Conservation (phyloP, 2,329 filamentous ascomycete species). For the Claviceps monticola region DNA sequence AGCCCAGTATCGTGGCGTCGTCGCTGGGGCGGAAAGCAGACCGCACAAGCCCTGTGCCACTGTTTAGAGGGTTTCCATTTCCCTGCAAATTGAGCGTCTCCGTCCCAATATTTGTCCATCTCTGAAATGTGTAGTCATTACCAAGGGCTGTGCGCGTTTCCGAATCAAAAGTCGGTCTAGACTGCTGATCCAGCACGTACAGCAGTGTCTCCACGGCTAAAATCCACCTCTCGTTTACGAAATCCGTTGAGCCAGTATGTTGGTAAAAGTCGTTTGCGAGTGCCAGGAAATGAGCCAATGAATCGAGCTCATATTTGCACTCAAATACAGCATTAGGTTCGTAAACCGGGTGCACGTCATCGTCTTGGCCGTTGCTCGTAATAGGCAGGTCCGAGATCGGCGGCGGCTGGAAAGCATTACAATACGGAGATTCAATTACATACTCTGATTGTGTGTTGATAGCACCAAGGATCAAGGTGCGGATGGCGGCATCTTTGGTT, state of each 20-base stretch:
- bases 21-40: conserved; percentile 92
- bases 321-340: conserved; percentile 82
- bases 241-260: conserved; percentile 63
- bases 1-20: conserved; percentile 86
- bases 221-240: conserved; percentile 67
- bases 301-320: conserved; percentile 98
- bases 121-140: conserved; percentile 81
- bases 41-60: conserved; percentile 70
- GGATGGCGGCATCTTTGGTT: conserved; percentile 64
- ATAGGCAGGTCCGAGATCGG: conserved; percentile 62
- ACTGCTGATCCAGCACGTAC: conserved; percentile 62
- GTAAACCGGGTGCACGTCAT: conserved; percentile 74
- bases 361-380: conserved; percentile 67
- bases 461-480: conserved; percentile 72
- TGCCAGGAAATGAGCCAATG: conserved; percentile 78
- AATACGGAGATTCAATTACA: conserved; percentile 89
- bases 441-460: conserved; percentile 96
- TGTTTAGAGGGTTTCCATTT: conserved; percentile 80
- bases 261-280: conserved; percentile 78
- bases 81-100: conserved; percentile 77
- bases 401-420: conserved; percentile 95
- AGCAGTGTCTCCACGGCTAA: conserved; percentile 63
- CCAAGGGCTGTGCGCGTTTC: conserved; percentile 47
- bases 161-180: conserved; percentile 63
- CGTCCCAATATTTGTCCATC: conserved; percentile 66